A percentile compares a stretch with the other conserved stretches of the same genome.
These are phyloP conservation scores for Mycena pura DNA, from an alignment of 768 basidiomycete species.

Conservation along the genomic window DNA sequence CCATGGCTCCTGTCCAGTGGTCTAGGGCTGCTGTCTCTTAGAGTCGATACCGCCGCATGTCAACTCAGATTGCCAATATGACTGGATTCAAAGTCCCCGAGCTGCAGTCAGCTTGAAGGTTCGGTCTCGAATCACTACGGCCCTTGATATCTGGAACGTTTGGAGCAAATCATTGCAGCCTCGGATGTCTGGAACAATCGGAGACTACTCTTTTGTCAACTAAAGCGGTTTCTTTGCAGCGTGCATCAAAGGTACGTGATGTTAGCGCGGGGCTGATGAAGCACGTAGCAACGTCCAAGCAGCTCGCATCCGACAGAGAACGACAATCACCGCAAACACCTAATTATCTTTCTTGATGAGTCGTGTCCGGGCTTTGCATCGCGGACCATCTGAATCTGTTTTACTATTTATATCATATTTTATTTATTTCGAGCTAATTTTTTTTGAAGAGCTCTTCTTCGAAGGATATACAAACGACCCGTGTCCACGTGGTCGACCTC, in stretches of 20 bases:
- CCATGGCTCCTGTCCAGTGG: neutral
- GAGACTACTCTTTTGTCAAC: neutral
- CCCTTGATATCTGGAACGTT: constrained; percentile 3
- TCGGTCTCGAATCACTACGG: neutral
- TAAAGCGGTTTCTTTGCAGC: neutral
- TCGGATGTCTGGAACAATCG: neutral
- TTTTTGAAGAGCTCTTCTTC: constrained; percentile 12
- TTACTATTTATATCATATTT: neutral
- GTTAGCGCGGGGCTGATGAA: neutral
- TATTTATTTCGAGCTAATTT: neutral
- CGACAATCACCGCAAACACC: constrained; percentile 20
- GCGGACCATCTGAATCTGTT: no score
- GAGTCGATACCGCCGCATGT: constrained; percentile 15
- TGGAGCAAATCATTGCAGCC: constrained; percentile 7
- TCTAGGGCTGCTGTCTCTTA: constrained; percentile 12
- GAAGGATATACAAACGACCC: constrained; percentile 13
- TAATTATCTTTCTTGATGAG: constrained; percentile 21
- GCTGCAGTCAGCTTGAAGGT: neutral
- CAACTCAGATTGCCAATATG: constrained; percentile 18
- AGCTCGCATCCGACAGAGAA: neutral
- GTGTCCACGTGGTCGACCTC: constrained; percentile 14
- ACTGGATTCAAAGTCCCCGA: constrained; percentile 11
- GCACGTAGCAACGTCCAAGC: constrained; percentile 8
- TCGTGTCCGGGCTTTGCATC: no score
- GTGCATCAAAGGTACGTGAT: constrained; percentile 15